Percentiles rank a stretch among this genome's conserved stretches.
Conservation (phyloP, 345 rosid species). For the Melaleuca alternifolia region DNA sequence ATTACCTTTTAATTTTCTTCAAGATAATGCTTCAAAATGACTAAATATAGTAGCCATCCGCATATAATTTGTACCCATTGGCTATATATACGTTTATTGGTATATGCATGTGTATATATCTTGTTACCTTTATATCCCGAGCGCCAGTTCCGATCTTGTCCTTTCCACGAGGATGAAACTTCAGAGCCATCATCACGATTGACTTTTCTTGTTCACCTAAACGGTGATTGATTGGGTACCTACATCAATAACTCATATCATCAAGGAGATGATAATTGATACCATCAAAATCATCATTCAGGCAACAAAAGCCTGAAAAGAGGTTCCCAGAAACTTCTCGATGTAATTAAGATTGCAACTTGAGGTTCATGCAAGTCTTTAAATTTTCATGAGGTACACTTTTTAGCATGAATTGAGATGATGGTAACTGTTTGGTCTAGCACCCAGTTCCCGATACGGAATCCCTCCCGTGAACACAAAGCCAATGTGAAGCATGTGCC, state of each 20-base stretch:
- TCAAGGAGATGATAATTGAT: background rate
- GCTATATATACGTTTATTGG: background rate
- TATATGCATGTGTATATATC: background rate
- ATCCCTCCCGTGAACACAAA: background rate
- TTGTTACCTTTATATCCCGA: slow-evolving; percentile 47
- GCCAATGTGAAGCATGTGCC: background rate
- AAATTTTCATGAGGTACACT: background rate
- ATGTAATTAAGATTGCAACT: background rate
- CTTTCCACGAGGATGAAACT: slow-evolving; percentile 65
- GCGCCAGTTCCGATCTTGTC: slow-evolving; percentile 75
- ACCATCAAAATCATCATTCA: background rate
- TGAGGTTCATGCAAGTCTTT: background rate
- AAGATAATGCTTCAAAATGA: background rate
- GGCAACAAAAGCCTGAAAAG: background rate
- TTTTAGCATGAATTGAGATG: background rate
- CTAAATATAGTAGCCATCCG: background rate
- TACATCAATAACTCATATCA: slow-evolving; percentile 5
- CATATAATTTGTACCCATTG: background rate
- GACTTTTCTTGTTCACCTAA: slow-evolving; percentile 43
- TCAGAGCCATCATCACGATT: slow-evolving; percentile 37
- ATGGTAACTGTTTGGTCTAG: background rate
- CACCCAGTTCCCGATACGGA: background rate
- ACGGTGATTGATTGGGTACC: slow-evolving; percentile 46
- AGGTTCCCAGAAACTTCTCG: background rate
- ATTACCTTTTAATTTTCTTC: background rate